Evolutionary conservation across 2,329 filamentous ascomycete genomes (phyloP).

Genomic region (Emergomyces africanus): DNA sequence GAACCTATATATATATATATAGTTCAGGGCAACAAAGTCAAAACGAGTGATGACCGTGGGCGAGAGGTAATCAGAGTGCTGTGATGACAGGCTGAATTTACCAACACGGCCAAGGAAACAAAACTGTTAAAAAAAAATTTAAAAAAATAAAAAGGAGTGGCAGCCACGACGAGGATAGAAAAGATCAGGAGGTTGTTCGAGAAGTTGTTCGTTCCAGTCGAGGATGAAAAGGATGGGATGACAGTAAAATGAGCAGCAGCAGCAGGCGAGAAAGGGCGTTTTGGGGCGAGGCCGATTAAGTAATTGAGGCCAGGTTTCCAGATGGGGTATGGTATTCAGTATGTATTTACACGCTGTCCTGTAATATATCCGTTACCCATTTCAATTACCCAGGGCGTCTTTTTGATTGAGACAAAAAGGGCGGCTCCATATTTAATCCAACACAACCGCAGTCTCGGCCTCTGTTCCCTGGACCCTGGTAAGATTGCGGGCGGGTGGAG

Average conservation of each 20-base stretch:
- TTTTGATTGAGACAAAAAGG: too few species aligned
- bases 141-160: not conserved
- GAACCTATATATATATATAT: not conserved
- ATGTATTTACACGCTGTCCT: too few species aligned
- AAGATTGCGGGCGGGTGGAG: too few species aligned
- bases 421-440: too few species aligned
- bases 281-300: not conserved
- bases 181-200: not conserved
- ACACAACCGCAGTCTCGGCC: too few species aligned
- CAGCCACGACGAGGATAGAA: not conserved
- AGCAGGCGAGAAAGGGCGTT: not conserved
- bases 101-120: not conserved
- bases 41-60: not conserved
- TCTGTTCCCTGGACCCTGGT: too few species aligned
- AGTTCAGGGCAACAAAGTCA: not conserved
- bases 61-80: not conserved
- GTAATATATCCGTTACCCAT: too few species aligned
- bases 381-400: too few species aligned
- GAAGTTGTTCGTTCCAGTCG: not conserved
- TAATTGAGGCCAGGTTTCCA: constrained; percentile 3
- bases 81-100: not conserved
- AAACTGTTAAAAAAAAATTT: too few species aligned
- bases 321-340: not conserved
- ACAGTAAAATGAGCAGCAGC: too few species aligned
- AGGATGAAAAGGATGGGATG: too few species aligned